A percentile compares a stretch with the other conserved stretches of the same genome.
Conservation (phyloP, 257 asterid species). For the Striga asiatica region DNA sequence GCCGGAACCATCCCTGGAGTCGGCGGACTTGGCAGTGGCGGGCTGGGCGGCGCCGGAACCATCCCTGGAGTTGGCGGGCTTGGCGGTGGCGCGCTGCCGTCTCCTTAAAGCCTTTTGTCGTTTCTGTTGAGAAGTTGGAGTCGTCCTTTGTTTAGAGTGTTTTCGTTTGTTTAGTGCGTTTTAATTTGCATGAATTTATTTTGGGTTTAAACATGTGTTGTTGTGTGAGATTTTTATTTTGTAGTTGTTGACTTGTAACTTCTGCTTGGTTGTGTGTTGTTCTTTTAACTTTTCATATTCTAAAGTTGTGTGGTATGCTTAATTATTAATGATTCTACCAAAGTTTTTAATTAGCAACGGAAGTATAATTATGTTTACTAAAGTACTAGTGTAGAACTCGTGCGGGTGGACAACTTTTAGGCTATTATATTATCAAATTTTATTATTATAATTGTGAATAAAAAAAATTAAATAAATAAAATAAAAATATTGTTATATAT, state of each 20-base stretch:
- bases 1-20: conserved; percentile 10
- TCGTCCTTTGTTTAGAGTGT: background rate
- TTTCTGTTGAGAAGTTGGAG: background rate
- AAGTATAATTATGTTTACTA: background rate
- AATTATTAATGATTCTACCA: background rate
- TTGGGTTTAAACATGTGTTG: background rate
- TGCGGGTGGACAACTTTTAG: background rate
- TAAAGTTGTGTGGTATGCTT: background rate
- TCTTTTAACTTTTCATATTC: no score
- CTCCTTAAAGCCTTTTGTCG: no score
- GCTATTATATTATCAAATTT: no score
- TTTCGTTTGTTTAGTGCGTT: background rate
- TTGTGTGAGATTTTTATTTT: background rate
- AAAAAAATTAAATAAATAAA: no score
- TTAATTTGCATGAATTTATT: background rate
- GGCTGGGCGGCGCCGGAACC: conserved; percentile 18
- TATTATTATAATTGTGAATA: no score
- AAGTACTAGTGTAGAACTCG: background rate
- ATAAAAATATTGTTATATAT: no score
- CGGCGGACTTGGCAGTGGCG: conserved; percentile 12
- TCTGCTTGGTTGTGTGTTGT: background rate
- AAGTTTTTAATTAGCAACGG: background rate
- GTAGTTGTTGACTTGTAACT: background rate
- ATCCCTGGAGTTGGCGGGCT: conserved; percentile 19
- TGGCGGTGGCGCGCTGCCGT: conserved; percentile 11